Conservation (phyloP, 257 asterid genomes). For the Rehmannia glutinosa region DNA sequence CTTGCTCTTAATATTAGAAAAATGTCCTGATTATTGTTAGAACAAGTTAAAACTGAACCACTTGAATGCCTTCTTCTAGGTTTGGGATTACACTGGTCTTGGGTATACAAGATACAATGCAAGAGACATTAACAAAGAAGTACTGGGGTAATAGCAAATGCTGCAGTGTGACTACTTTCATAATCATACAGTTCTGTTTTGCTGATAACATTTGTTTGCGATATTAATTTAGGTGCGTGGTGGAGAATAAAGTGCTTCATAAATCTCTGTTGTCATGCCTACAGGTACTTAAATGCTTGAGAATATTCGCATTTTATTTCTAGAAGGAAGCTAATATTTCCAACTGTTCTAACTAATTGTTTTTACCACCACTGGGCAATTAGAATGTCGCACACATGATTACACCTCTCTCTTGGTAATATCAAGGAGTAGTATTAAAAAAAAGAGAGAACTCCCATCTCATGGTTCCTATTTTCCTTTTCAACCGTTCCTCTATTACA, state of each 20-base stretch:
- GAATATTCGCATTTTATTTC: not conserved
- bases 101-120: conserved; percentile 91
- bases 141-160: conserved; percentile 67
- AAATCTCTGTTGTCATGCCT: conserved; percentile 64
- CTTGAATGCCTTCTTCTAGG: conserved; percentile 39
- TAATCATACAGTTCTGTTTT: conserved; percentile 10
- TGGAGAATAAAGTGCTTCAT: conserved; percentile 96
- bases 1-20: not conserved
- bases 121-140: conserved; percentile 65
- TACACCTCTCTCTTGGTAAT: too few relatives aligned
- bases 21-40: not conserved
- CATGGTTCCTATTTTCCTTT: not conserved
- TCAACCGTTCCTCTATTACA: not conserved
- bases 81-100: conserved; percentile 96
- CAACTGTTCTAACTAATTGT: not conserved
- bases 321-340: not conserved
- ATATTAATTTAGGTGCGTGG: conserved; percentile 79
- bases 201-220: conserved; percentile 27
- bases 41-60: not conserved
- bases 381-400: too few relatives aligned
- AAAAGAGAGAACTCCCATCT: too few relatives aligned
- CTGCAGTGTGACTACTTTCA: conserved; percentile 10
- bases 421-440: too few relatives aligned
- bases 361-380: not conserved
- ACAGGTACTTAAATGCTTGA: conserved; percentile 50